Base-by-base conservation (phyloP, 2,329 filamentous ascomycete genomes). In the Aspergillus fischeri region DNA sequence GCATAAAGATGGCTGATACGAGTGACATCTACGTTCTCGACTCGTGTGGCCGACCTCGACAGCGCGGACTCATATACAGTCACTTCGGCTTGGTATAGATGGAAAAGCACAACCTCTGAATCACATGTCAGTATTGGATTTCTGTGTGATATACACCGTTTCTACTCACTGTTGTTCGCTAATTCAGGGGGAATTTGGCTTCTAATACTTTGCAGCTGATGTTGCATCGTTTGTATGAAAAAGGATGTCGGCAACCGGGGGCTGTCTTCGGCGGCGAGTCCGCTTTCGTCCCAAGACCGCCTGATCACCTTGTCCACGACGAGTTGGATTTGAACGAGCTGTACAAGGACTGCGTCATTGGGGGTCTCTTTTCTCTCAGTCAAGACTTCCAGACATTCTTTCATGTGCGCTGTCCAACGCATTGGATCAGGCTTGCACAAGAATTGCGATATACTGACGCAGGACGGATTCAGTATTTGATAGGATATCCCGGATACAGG, bases 331-430 rank as follows among this genome's bases (percentile, higher is more conserved):
- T 44, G 55, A n/a, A 58, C 51, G 20, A 58, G 49, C 20, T 56
- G 44, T 20, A 55, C 74, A 1, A 86, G 73, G 1, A 81, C 62
- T 21, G 73, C 70, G 62, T 87, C 84, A 1, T 75, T 75, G 0
- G 76, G 70, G 20, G 73, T 73, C 52, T 84, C 80, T 3, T 72
- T 73, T 1, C 75, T 70, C n/a, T 74, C 69, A 4, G 74, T 71
- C 0, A 87, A 69, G 1, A 75, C 60, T 7, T 75, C 68, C 0
- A 86, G 70, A 27, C 78, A 81, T 28, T 85, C 82, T 20, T 84
- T 81, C 74, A 87, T 79, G 52, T 84, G 78, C 0, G 78, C 60
- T 0, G 80, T 84, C 84, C 84, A 87, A 1, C 71, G 75, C 50
- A 86, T 72, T 1, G 75, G 62, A 51, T 85, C 81, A 51, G 78